A percentile compares a stretch with the other conserved stretches of the same genome.
Evolutionary conservation across 2,329 filamentous ascomycete species (phyloP).

Genomic region (Coniochaeta hoffmannii): DNA sequence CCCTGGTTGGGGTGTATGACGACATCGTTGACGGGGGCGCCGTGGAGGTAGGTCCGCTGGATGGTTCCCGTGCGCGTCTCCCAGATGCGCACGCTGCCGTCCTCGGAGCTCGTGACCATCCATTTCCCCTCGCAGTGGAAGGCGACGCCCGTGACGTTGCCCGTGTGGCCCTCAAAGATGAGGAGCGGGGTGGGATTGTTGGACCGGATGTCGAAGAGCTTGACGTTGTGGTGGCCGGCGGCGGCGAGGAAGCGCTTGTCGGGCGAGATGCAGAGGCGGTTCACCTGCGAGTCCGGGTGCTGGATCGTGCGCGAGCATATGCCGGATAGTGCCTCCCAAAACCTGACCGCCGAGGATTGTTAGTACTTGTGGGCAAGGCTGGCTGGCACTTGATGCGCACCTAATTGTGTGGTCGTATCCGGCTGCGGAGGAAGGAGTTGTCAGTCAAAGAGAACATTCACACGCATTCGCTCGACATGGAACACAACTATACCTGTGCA

Average conservation of each 20-base stretch:
- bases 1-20: constrained; percentile 99
- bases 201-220: constrained; percentile 97
- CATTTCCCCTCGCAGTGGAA: constrained; percentile 99
- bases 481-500: constrained; percentile 46
- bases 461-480: not conserved
- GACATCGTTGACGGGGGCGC: constrained; percentile 86
- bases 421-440: constrained; percentile 28
- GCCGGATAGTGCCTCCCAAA: constrained; percentile 96
- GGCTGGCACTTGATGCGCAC: constrained; percentile 24
- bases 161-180: constrained; percentile 91
- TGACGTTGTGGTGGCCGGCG: constrained; percentile 73
- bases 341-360: constrained; percentile 42
- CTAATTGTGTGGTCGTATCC: constrained; percentile 58
- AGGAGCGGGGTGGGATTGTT: constrained; percentile 92
- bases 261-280: constrained; percentile 94
- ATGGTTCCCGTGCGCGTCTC: constrained; percentile 80
- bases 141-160: constrained; percentile 91
- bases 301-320: constrained; percentile 98
- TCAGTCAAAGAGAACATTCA: constrained; percentile 6
- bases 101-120: constrained; percentile 98
- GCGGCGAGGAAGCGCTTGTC: constrained; percentile 95
- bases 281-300: constrained; percentile 96
- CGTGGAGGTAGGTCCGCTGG: constrained; percentile 89
- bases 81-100: constrained; percentile 96
- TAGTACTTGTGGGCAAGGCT: not conserved